Evolutionary conservation across 495 filamentous ascomycete genomes (phyloP), one percentile per base, ranked within the genome.

Genomic region (Daldinia bambusicola): DNA sequence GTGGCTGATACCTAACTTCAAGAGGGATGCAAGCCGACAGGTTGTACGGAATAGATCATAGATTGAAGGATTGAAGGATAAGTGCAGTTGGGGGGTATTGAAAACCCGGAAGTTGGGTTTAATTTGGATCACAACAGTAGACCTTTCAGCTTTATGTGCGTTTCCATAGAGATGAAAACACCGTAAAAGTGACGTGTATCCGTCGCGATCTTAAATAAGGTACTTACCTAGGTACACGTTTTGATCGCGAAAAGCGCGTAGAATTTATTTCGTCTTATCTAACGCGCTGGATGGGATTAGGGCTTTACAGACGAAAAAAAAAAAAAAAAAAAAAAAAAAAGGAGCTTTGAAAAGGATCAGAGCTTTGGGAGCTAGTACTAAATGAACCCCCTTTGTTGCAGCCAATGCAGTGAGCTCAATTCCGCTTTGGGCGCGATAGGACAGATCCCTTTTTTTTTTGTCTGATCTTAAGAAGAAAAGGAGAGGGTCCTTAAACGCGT

Each of bases 381-480:
- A 60, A 52, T 26, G 3, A 26, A 26, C 26, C 64, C 65, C 70
- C 61, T 64, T 68, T 68, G 55, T 34, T 70, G 56, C 57, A 70
- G 52, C 63, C 52, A 59, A 59, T 67, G 31, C 26, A 0, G n/a
- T 53, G 14, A 60, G 45, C 53, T 52, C 43, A 37, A 66, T 69
- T 66, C 71, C 71, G 20, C 31, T 66, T 70, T 56, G 61, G 65
- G 64, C 55, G 48, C 41, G 69, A 55, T 55, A 60, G 50, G 69
- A 55, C 60, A 63, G 50, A 50, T 63, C 52, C 62, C 58, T 66
- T 71, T 53, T 71, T 71, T 63, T 13, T 22, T 57, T 72, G 40
- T 63, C 7, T 70, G 66, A 69, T 63, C 66, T 61, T 66, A 70
- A 73, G 20, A 26, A 66, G 37, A 64, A 70, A 70, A 62, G 62